A percentile compares a stretch with the other conserved stretches of the same genome.
These are phyloP conservation scores for Raddia distichophylla DNA, from an alignment of 176 grass and related monocot genomes.

Conservation along the genomic window DNA sequence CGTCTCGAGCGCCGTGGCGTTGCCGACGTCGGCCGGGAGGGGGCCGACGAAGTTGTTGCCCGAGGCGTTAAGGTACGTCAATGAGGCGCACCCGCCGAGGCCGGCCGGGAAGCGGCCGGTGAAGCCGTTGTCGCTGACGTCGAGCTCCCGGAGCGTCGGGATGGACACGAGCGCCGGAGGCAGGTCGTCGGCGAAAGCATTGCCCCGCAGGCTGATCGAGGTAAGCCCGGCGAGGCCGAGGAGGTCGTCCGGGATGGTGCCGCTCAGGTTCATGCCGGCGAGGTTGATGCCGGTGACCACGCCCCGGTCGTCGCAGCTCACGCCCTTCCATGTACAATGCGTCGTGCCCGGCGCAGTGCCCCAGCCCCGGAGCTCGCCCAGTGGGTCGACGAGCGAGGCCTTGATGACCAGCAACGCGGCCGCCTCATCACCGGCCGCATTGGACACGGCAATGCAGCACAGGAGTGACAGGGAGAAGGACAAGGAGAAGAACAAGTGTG, in stretches of 20 bases:
- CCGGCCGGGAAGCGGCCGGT: slow-evolving; percentile 69
- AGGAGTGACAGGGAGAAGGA: slow-evolving; percentile 51
- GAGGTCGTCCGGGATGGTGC: slow-evolving; percentile 62
- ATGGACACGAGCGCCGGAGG: slow-evolving; percentile 53
- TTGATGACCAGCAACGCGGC: slow-evolving; percentile 67
- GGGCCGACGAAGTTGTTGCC: slow-evolving; percentile 91
- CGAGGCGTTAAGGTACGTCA: slow-evolving; percentile 75
- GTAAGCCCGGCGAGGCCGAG: slow-evolving; percentile 58
- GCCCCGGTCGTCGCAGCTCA: slow-evolving; percentile 59
- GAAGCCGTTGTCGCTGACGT: slow-evolving; percentile 93
- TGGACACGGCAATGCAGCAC: slow-evolving; percentile 48
- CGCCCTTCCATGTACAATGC: slow-evolving; percentile 78
- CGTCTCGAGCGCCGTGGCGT: slow-evolving; percentile 57
- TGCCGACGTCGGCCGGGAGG: slow-evolving; percentile 69
- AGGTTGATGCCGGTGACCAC: slow-evolving; percentile 76
- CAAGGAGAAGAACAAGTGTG: slow-evolving; percentile 50
- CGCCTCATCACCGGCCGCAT: slow-evolving; percentile 54
- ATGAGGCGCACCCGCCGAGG: slow-evolving; percentile 49
- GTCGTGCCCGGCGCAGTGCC: slow-evolving; percentile 29
- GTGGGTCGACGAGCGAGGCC: slow-evolving; percentile 59
- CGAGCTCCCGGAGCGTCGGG: slow-evolving; percentile 56
- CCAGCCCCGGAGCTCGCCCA: slow-evolving; percentile 64
- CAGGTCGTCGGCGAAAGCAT: slow-evolving; percentile 63
- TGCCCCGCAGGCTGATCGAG: slow-evolving; percentile 70
- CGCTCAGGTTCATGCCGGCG: slow-evolving; percentile 76